Conservation (phyloP, 2,329 filamentous ascomycete genomes). For the Phaeosphaeria sp. region DNA sequence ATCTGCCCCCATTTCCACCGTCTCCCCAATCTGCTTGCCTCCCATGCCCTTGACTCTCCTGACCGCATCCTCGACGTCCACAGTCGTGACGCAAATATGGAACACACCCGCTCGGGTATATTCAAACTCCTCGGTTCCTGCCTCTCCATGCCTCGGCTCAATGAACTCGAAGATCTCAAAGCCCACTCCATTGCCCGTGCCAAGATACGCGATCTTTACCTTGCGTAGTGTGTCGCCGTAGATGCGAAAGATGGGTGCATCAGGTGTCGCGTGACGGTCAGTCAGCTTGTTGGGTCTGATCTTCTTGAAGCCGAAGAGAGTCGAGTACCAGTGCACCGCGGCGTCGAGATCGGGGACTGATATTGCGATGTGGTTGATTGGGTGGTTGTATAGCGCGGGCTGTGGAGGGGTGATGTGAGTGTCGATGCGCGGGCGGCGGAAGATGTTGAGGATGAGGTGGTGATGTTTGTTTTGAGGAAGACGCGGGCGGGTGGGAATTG, state of each 20-base stretch:
- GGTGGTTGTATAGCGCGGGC: slow-evolving; percentile 18
- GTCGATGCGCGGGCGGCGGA: not conserved
- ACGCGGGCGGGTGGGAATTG: slow-evolving; percentile 42
- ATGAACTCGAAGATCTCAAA: slow-evolving; percentile 47
- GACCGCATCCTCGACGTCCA: slow-evolving; percentile 36
- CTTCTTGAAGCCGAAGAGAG: slow-evolving; percentile 31
- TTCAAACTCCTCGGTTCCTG: slow-evolving; percentile 10
- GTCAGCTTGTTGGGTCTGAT: slow-evolving; percentile 29
- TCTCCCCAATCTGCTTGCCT: slow-evolving; percentile 39
- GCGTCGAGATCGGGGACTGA: slow-evolving; percentile 30
- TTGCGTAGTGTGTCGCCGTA: slow-evolving; percentile 32
- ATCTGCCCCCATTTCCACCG: slow-evolving; percentile 20
- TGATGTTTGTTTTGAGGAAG: slow-evolving; percentile 31
- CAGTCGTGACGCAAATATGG: slow-evolving; percentile 43
- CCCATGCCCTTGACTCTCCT: slow-evolving; percentile 32
- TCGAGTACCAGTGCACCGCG: slow-evolving; percentile 33
- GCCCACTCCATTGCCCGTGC: slow-evolving; percentile 42
- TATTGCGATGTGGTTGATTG: slow-evolving; percentile 35
- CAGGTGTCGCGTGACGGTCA: slow-evolving; percentile 3
- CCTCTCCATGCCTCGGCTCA: slow-evolving; percentile 20
- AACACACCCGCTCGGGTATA: slow-evolving; percentile 45
- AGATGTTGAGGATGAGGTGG: slow-evolving; percentile 6
- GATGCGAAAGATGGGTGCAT: slow-evolving; percentile 38
- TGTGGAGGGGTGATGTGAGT: not conserved
- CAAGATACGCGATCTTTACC: slow-evolving; percentile 29